These are phyloP conservation scores for Tolypocladium endophyticum DNA, from an alignment of 2,329 filamentous ascomycete genomes.

Conservation along the genomic window DNA sequence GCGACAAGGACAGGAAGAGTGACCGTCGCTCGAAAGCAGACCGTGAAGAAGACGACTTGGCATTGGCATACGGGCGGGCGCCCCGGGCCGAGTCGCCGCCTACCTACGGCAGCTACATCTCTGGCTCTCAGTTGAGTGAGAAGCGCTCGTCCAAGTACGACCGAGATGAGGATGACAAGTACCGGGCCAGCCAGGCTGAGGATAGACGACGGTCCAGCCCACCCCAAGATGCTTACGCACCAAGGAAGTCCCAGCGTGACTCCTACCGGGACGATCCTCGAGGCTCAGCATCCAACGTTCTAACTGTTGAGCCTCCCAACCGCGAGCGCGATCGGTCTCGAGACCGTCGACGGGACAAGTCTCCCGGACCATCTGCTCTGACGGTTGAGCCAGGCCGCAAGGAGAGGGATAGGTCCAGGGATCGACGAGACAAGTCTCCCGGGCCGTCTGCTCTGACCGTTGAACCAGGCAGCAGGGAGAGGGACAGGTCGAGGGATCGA, in stretches of 20 bases:
- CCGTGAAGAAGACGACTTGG: conserved; percentile 34
- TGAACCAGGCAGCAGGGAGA: conserved; percentile 7
- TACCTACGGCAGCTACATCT: conserved; percentile 18
- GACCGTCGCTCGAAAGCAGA: conserved; percentile 11
- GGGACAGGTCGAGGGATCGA: conserved; percentile 17
- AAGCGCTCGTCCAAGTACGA: conserved; percentile 13
- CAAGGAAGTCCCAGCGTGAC: conserved; percentile 10
- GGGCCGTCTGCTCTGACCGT: conserved; percentile 11
- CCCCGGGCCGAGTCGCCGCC: conserved; percentile 8
- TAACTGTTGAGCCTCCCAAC: conserved; percentile 29
- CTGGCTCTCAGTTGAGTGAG: conserved; percentile 8
- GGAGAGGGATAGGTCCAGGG: conserved; percentile 13
- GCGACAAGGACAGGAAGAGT: conserved; percentile 14
- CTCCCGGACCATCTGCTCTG: conserved; percentile 11
- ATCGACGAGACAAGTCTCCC: conserved; percentile 20
- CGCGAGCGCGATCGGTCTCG: conserved; percentile 23
- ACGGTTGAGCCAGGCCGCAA: conserved; percentile 9
- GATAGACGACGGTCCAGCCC: conserved; percentile 5
- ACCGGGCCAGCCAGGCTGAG: not conserved
- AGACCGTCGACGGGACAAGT: conserved; percentile 20
- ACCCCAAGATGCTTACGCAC: conserved; percentile 9
- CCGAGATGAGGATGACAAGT: conserved; percentile 1
- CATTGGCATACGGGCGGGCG: conserved; percentile 38
- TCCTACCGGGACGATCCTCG: conserved; percentile 23
- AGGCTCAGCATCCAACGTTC: conserved; percentile 24